phyloP scores from a whole-genome alignment of 306 rosid genomes.

The Cucurbita pepo region DNA sequence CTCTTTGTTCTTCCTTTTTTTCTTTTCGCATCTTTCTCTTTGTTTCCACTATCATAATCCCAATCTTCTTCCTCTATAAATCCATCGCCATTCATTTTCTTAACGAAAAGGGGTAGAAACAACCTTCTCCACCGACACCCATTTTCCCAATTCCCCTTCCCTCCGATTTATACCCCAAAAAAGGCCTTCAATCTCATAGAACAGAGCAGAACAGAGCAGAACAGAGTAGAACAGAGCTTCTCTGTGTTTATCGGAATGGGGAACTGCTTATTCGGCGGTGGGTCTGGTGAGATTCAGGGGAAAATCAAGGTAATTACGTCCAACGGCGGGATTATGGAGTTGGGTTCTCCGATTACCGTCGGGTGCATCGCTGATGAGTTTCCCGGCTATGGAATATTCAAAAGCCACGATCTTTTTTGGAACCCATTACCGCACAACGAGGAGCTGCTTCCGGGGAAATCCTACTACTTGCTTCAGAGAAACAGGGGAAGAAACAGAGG shows the following conservation, averaged over 20 bases:
- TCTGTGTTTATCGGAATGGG: background rate
- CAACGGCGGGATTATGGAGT: slow-evolving; percentile 82
- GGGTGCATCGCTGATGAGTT: slow-evolving; percentile 49
- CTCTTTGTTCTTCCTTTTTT: background rate
- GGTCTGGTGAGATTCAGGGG: background rate
- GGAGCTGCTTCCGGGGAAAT: slow-evolving; percentile 41
- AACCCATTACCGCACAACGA: slow-evolving; percentile 39
- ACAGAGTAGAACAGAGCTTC: background rate
- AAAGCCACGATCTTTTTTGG: slow-evolving; percentile 65
- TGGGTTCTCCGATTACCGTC: slow-evolving; percentile 38
- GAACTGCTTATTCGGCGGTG: slow-evolving; percentile 8
- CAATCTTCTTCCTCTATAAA: background rate
- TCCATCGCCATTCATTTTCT: background rate
- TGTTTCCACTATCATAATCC: background rate
- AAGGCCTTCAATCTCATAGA: background rate
- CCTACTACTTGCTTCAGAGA: slow-evolving; percentile 58
- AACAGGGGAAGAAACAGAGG: background rate
- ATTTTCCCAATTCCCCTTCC: background rate
- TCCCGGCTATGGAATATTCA: slow-evolving; percentile 56
- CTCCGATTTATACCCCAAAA: background rate
- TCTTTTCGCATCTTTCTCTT: background rate
- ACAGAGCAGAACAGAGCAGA: background rate
- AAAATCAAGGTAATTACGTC: slow-evolving; percentile 47
- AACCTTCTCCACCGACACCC: background rate
- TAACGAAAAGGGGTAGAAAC: too few species aligned